Evolutionary conservation across 2,329 filamentous ascomycete species (phyloP).

Genomic region (Cordyceps farinosa): DNA sequence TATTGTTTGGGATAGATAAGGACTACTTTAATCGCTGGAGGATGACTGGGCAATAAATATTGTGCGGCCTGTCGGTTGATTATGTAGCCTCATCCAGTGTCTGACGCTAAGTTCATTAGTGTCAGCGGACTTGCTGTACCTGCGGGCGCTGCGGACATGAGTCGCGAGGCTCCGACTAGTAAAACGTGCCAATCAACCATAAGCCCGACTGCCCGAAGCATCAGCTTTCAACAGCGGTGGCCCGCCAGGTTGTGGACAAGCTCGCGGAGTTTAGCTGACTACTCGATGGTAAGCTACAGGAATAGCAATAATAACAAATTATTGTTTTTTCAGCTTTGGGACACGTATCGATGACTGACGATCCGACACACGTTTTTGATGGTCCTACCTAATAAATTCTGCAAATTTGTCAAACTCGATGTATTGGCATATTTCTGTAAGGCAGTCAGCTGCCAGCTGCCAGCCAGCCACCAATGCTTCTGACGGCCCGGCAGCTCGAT

Average conservation of each 20-base stretch:
- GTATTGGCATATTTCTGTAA: background rate
- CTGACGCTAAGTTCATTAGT: background rate
- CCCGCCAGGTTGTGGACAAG: background rate
- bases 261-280: background rate
- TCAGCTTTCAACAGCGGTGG: too few species aligned
- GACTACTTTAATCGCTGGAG: background rate
- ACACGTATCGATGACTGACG: background rate
- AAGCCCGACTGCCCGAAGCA: constrained; percentile 2
- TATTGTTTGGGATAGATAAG: background rate
- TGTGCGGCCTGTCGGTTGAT: constrained; percentile 16
- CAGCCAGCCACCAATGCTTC: background rate
- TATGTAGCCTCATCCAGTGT: constrained; percentile 25
- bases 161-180: constrained; percentile 6
- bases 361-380: background rate
- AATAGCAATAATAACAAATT: background rate
- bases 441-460: background rate
- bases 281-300: background rate
- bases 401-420: background rate
- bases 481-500: background rate
- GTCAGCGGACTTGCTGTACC: constrained; percentile 11
- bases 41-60: background rate
- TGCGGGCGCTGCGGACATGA: constrained; percentile 11
- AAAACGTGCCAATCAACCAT: background rate
- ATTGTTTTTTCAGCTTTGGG: background rate
- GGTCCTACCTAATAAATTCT: background rate